phyloP scores from a whole-genome alignment of 2,329 filamentous ascomycete species.

The Cryphonectria japonica region DNA sequence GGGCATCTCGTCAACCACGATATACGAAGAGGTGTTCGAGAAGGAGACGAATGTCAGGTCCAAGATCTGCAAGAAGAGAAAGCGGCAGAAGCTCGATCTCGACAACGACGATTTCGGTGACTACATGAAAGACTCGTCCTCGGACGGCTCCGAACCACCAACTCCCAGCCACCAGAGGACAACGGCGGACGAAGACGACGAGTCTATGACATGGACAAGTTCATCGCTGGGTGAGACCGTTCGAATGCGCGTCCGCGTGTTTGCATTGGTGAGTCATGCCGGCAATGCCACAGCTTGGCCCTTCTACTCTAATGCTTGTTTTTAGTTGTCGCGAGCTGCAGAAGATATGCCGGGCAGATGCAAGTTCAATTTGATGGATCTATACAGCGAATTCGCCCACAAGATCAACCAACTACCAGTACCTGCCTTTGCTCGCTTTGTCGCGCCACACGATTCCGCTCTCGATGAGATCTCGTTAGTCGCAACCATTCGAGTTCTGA shows the following conservation, averaged over 20 bases:
- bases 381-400: slow-evolving; percentile 63
- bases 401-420: slow-evolving; percentile 62
- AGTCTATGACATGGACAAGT: slow-evolving; percentile 33
- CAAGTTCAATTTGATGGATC: slow-evolving; percentile 49
- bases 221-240: slow-evolving; percentile 58
- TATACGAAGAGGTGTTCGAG: slow-evolving; percentile 69
- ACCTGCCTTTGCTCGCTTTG: slow-evolving; percentile 59
- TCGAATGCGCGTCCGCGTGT: slow-evolving; percentile 63
- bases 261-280: slow-evolving; percentile 53
- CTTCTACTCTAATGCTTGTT: slow-evolving; percentile 30
- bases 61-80: slow-evolving; percentile 52
- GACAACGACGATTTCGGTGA: slow-evolving; percentile 64
- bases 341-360: slow-evolving; percentile 48
- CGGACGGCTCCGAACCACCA: slow-evolving; percentile 50
- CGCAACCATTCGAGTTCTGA: slow-evolving; percentile 48
- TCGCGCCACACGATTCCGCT: slow-evolving; percentile 45
- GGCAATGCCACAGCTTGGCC: background rate
- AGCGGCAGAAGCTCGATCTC: slow-evolving; percentile 55
- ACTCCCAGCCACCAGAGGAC: slow-evolving; percentile 46
- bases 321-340: slow-evolving; percentile 49
- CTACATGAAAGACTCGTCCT: slow-evolving; percentile 58
- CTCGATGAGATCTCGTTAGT: slow-evolving; percentile 46
- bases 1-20: slow-evolving; percentile 51
- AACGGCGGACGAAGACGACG: slow-evolving; percentile 39
- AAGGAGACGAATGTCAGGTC: slow-evolving; percentile 61